These are phyloP conservation scores for Cynanchum wilfordii DNA, from an alignment of 257 asterid species.

Conservation along the genomic window DNA sequence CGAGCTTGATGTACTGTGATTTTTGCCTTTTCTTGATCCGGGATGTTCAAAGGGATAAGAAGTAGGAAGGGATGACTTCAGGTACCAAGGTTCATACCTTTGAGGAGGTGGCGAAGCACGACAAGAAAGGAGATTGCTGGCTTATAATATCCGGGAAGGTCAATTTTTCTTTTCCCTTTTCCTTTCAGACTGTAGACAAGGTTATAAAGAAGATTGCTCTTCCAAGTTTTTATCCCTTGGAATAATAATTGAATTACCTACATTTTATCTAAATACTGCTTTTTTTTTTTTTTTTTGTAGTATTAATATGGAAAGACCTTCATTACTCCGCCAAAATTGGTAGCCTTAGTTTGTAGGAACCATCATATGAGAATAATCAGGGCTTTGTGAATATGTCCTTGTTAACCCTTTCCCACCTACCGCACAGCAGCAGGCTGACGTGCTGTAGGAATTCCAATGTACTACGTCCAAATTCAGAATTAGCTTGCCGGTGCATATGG, in stretches of 20 bases:
- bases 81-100: conserved; percentile 27
- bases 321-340: background rate
- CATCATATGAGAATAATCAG: background rate
- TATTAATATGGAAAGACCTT: background rate
- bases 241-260: background rate
- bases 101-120: conserved; percentile 51
- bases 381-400: background rate
- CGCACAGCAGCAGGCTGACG: too few relatives aligned
- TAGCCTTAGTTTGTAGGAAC: background rate
- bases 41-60: background rate
- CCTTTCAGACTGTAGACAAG: background rate
- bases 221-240: conserved; percentile 5
- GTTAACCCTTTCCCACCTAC: background rate
- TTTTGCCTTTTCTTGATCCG: background rate
- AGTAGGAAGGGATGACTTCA: conserved; percentile 30
- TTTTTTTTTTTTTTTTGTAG: background rate
- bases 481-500: too few relatives aligned
- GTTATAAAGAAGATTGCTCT: background rate
- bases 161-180: background rate
- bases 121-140: conserved; percentile 56
- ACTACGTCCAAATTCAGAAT: too few relatives aligned
- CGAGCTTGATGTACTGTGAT: background rate
- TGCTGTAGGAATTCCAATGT: too few relatives aligned
- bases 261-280: background rate
- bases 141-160: conserved; percentile 59